Base-by-base conservation (phyloP, 768 basidiomycete genomes). In the Lepiota brunneoincarnata region DNA sequence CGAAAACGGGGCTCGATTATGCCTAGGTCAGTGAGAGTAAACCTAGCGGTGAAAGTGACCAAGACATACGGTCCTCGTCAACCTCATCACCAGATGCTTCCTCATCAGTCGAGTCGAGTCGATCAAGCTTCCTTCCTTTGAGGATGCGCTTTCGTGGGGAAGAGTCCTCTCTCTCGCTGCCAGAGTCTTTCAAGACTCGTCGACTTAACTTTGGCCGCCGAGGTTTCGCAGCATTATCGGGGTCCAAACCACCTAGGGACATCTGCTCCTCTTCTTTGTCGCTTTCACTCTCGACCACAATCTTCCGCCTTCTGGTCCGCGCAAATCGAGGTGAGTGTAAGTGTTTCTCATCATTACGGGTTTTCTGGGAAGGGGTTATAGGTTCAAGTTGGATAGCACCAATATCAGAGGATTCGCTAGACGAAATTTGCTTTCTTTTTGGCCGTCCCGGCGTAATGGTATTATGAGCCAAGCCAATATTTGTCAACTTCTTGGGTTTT, bases 1-100 rank as follows among this genome's bases (percentile, higher is more conserved):
- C 91, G 83, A 26, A 92, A 67, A 40, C 90, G 83, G 6, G 69
- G 71, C 21, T 84, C 74, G 37, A 93, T 69, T 24, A 92, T 86
- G 49, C 72, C 86, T 91, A 56, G 17, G 21, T 31, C 47, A 55
- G 35, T 46, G 44, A 40, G 20, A 15, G 40, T 36, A 7, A 26
- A 20, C 4, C 6, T 37, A 17, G 10, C 15, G 20, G 15, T 51
- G 21, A 36, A 49, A 18, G 18, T 45, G 44, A 35, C 6, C 11
- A 54, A 40, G 28, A 40, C 38, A 40, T 51, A 56, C 47, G 44
- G 23, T 59, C 46, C 15, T 59, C 49, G 17, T 61, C 59, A 10
- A 52, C 45, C 2, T 55, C 59, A 23, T 60, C 57, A 17, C n/a
- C 39, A 21, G 40, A 39, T 20, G 82, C 72, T 72, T 79, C 72